These are phyloP conservation scores for Populus hybrid DNA, from an alignment of 441 rosid species.

Conservation along the genomic window DNA sequence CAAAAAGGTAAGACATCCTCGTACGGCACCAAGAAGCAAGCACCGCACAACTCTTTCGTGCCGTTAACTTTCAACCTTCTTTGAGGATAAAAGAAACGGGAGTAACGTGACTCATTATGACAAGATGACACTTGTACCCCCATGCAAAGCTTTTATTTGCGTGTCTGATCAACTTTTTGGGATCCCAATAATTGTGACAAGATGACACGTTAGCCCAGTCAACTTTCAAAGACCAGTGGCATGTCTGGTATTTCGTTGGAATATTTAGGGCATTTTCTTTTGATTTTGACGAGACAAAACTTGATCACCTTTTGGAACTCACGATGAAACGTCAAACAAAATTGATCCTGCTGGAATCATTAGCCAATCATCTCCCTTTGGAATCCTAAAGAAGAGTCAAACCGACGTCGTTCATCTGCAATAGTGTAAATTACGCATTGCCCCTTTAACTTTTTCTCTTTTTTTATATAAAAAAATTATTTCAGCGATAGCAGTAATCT, in stretches of 20 bases:
- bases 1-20: too few species aligned
- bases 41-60: not conserved
- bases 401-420: constrained; percentile 1
- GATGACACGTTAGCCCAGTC: not conserved
- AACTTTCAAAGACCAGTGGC: not conserved
- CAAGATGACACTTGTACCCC: not conserved
- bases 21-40: not conserved
- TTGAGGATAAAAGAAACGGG: not conserved
- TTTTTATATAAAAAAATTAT: too few species aligned
- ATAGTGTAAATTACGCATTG: too few species aligned
- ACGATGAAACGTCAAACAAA: not conserved
- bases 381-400: not conserved
- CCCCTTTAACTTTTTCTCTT: not conserved
- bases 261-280: not conserved
- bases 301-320: not conserved
- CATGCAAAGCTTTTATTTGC: not conserved
- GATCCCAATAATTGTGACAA: too few species aligned
- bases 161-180: too few species aligned
- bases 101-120: not conserved
- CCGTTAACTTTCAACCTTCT: not conserved
- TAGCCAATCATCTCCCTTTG: constrained; percentile 22
- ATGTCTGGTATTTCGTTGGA: not conserved
- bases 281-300: not conserved
- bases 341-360: constrained; percentile 11
- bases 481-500: not conserved